These are phyloP conservation scores for Fomes fomentarius DNA, from an alignment of 1,284 basidiomycete genomes.

Conservation along the genomic window DNA sequence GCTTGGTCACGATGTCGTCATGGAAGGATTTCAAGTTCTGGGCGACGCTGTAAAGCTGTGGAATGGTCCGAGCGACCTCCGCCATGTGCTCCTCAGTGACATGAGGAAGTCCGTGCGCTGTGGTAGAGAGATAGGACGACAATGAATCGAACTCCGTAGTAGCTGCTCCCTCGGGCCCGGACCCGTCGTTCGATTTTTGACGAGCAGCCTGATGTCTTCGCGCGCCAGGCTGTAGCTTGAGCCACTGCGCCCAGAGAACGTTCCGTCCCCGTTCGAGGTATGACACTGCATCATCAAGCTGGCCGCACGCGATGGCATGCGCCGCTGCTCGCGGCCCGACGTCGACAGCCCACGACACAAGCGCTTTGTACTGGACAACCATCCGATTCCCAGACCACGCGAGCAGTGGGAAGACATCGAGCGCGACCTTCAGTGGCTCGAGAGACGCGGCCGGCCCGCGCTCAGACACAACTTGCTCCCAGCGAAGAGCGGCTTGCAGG, in stretches of 20 bases:
- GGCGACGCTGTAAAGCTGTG: background rate
- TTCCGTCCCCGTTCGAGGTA: conserved; percentile 10
- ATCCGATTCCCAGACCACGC: conserved; percentile 11
- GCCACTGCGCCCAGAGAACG: conserved; percentile 11
- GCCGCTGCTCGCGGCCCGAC: conserved; percentile 13
- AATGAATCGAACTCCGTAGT: background rate
- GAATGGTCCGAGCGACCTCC: background rate
- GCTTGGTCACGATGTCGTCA: background rate
- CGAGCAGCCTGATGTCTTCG: background rate
- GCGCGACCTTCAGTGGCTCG: conserved; percentile 6
- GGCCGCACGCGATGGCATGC: conserved; percentile 6
- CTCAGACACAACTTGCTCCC: background rate
- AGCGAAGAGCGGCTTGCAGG: conserved; percentile 7
- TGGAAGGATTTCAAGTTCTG: background rate
- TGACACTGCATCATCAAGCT: conserved; percentile 4
- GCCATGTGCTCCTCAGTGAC: background rate
- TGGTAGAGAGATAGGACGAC: background rate
- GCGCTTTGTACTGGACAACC: conserved; percentile 7
- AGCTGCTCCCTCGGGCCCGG: background rate
- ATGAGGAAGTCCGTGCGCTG: background rate
- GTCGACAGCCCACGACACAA: background rate
- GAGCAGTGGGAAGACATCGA: conserved; percentile 7
- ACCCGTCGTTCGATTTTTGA: background rate
- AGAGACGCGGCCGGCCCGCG: conserved; percentile 1
- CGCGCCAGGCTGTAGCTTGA: background rate